Conservation (phyloP, 2,329 filamentous ascomycete genomes). For the Sarocladiaceae sp. region DNA sequence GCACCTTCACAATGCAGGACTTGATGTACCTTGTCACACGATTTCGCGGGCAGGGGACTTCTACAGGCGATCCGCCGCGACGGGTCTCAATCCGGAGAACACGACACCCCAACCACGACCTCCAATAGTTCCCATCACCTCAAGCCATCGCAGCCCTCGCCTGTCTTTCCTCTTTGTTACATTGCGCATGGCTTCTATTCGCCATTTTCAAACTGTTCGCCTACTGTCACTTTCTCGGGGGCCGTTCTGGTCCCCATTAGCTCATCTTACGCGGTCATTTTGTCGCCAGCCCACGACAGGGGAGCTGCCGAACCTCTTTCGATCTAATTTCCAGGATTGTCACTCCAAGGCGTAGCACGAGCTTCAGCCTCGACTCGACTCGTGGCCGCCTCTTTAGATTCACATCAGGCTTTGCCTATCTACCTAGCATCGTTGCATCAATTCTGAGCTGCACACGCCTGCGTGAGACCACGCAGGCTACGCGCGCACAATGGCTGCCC, state of each 20-base stretch:
- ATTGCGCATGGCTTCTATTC: not conserved
- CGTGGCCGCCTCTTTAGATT: not conserved
- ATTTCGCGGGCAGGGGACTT: not conserved
- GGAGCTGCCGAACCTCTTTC: not conserved
- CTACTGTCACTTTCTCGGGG: not conserved
- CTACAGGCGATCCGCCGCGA: not conserved
- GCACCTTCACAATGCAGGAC: not conserved
- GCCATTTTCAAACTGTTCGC: not conserved
- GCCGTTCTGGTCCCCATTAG: slow-evolving; percentile 9
- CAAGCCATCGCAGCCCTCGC: not conserved
- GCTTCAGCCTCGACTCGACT: not conserved
- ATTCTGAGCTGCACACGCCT: no score
- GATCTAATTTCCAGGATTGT: not conserved
- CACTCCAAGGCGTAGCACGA: not conserved
- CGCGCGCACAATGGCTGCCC: slow-evolving; percentile 38
- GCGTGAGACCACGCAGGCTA: slow-evolving; percentile 7
- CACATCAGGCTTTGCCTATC: no score
- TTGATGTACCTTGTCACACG: not conserved
- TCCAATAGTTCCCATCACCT: not conserved
- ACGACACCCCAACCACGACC: not conserved
- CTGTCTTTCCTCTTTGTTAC: not conserved
- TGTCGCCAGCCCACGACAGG: not conserved
- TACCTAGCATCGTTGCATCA: no score
- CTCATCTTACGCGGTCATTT: slow-evolving; percentile 5
- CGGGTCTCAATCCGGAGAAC: not conserved